Evolutionary conservation across 768 basidiomycete species (phyloP).

Genomic region (Auriscalpium orientale): DNA sequence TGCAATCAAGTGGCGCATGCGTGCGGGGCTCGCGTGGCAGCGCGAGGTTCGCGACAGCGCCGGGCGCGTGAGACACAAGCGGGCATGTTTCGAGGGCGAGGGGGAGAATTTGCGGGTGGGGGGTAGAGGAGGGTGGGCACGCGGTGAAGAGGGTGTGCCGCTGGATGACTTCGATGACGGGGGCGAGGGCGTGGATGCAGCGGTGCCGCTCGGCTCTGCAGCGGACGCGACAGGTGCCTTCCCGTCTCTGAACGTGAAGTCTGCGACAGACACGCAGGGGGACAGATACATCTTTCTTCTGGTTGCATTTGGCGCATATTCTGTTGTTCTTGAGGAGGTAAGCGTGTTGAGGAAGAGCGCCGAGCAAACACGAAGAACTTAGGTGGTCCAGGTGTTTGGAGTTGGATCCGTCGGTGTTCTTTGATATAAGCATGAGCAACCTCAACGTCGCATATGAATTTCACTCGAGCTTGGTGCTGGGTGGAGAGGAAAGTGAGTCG

Average conservation of each 20-base stretch:
- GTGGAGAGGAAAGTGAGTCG: background rate
- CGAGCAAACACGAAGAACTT: too few species aligned
- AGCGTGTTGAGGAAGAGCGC: too few species aligned
- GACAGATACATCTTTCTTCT: too few species aligned
- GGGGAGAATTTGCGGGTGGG: background rate
- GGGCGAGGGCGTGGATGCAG: background rate
- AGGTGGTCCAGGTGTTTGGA: too few species aligned
- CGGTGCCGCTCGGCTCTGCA: too few species aligned
- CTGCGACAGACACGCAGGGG: too few species aligned
- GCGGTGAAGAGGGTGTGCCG: background rate
- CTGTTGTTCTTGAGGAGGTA: too few species aligned
- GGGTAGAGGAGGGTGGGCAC: background rate
- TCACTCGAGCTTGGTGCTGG: background rate
- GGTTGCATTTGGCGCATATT: too few species aligned
- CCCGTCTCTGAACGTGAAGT: too few species aligned
- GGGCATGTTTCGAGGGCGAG: background rate
- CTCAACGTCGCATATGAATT: background rate
- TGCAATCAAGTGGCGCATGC: background rate
- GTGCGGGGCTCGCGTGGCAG: conserved; percentile 8
- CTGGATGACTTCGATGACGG: background rate
- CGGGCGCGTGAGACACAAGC: background rate
- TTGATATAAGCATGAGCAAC: too few species aligned
- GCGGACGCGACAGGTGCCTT: background rate
- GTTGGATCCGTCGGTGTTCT: too few species aligned
- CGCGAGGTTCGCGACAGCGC: background rate